Percentiles rank a stretch among this genome's conserved stretches.
phyloP scores from a whole-genome alignment of 106 monocot species.

The Apostasia ramifera region DNA sequence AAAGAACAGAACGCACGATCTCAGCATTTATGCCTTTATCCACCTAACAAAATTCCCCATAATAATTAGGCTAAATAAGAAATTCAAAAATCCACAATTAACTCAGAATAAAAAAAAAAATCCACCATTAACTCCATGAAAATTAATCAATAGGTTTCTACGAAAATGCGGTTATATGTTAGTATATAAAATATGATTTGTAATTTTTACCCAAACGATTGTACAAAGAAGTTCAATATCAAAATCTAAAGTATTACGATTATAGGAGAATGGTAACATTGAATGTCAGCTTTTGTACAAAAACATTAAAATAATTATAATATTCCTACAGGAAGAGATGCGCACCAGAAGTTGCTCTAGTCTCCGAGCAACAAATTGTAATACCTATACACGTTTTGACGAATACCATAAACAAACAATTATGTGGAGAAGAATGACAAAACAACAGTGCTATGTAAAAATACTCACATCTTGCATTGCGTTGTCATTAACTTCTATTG shows the following conservation, averaged over 20 bases:
- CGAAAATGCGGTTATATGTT: no score
- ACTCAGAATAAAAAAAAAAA: no score
- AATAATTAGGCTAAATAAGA: background rate
- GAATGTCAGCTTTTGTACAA: no score
- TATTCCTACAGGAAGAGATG: background rate
- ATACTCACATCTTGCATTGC: constrained; percentile 55
- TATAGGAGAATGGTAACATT: no score
- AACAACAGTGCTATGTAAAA: background rate
- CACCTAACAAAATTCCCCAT: constrained; percentile 26
- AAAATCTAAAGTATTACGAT: no score
- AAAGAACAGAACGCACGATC: constrained; percentile 58
- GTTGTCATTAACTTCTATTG: constrained; percentile 42
- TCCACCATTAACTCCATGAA: no score
- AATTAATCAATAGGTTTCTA: no score
- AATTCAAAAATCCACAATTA: no score
- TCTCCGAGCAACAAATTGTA: constrained; percentile 81
- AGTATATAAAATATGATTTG: no score
- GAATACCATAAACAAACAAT: background rate
- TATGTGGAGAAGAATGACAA: background rate
- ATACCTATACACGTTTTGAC: constrained; percentile 34
- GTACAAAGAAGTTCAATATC: no score
- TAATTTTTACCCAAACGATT: no score
- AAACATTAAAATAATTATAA: background rate
- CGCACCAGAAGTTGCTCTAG: constrained; percentile 92
- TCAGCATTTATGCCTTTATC: constrained; percentile 59